Evolutionary conservation across 345 rosid genomes (phyloP).

Genomic region (Toxicodendron radicans): DNA sequence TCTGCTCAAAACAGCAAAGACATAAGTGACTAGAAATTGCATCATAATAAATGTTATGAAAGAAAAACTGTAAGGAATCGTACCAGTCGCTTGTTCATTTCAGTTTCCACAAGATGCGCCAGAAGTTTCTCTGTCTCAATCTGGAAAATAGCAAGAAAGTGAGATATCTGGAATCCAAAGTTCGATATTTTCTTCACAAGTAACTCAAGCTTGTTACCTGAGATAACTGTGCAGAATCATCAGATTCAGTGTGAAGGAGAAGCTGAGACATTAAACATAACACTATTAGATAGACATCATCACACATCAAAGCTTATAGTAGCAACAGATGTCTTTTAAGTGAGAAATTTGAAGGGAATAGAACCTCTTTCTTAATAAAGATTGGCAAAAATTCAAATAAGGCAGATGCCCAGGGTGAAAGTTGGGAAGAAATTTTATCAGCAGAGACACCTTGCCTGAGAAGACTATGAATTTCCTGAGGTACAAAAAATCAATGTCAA

Average conservation of each 20-base stretch:
- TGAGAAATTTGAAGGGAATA: conserved; percentile 17
- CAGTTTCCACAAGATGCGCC: conserved; percentile 94
- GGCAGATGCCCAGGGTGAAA: conserved; percentile 99
- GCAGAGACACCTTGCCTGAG: conserved; percentile 68
- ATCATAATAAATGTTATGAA: neutral
- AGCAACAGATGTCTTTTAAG: neutral
- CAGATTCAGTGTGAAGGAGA: conserved; percentile 92
- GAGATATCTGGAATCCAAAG: conserved; percentile 21
- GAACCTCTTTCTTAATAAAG: conserved; percentile 88
- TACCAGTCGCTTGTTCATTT: conserved; percentile 90
- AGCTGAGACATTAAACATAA: conserved; percentile 54
- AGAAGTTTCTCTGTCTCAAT: conserved; percentile 98
- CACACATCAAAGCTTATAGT: no score
- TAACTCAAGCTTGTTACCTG: conserved; percentile 56
- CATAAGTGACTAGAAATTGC: conserved; percentile 7
- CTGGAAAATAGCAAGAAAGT: conserved; percentile 39
- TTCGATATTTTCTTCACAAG: conserved; percentile 3
- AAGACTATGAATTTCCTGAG: conserved; percentile 82
- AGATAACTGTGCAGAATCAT: conserved; percentile 99
- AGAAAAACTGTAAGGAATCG: conserved; percentile 9
- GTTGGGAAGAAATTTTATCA: conserved; percentile 78
- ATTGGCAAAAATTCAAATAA: conserved; percentile 85
- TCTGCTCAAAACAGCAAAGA: conserved; percentile 43
- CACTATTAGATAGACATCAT: conserved; percentile 21
- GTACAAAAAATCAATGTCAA: conserved; percentile 23